Evolutionary conservation across 345 rosid genomes (phyloP), one percentile per base, ranked within the genome.

Genomic region (Aquilaria malaccensis): DNA sequence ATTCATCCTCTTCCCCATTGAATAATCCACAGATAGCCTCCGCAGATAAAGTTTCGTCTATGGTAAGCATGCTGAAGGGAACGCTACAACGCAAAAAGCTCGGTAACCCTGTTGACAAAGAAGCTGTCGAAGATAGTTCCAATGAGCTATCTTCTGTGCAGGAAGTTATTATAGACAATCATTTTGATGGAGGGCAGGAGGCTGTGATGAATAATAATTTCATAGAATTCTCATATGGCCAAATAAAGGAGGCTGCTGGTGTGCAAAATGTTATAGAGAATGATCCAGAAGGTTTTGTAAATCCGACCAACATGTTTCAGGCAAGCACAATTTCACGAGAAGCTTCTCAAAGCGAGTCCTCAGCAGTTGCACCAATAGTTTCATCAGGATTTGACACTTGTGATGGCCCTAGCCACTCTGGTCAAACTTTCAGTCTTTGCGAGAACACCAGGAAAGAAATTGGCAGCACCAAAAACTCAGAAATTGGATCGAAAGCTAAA

Each of bases 41-140:
- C 59, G 56, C 60, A 13, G 93, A 80, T 57, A 75, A 68, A 37
- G 77, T 86, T 50, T 83, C 89, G 55, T 81, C 85, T 37, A 85
- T 86, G 67, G 93, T 86, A 30, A 81, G 69, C 76, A 80, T 83
- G 89, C 74, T 86, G 15, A 86, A 81, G 83, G 87, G 84, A 41
- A 81, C 87, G 1, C 70, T 86, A 32, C 83, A 83, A 54, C 73
- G 84, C 63, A 86, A 80, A 65, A 83, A 76, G 72, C 77, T 79
- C 6, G 66, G 66, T n/a, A 79, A 60, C 69, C 86, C 72, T 41
- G 65, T 67, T 5, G 80, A 72, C 63, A 76, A 70, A 59, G 81
- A 75, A 56, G 61, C 67, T 48, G 56, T 55, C 31, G 78, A 77
- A 53, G 91, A 68, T 37, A 67, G 71, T 64, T 62, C 67, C 46